Conservation (phyloP, 2,329 filamentous ascomycete species). For the Talaromyces sp. region DNA sequence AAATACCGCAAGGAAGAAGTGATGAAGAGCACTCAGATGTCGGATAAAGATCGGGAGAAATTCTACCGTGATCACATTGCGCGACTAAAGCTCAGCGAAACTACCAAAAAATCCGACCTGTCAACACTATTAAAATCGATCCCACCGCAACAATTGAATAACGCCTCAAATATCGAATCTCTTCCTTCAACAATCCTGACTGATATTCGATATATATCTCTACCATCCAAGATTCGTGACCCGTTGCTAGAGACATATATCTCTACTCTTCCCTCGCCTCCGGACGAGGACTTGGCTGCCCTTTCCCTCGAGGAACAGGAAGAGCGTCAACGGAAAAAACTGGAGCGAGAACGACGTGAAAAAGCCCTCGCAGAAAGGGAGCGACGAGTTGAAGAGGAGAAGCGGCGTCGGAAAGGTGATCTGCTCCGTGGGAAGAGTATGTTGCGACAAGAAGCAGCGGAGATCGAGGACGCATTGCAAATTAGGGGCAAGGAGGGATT, state of each 20-base stretch:
- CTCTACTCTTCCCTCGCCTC: slow-evolving; percentile 35
- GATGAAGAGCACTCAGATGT: slow-evolving; percentile 53
- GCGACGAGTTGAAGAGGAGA: slow-evolving; percentile 39
- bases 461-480: slow-evolving; percentile 41
- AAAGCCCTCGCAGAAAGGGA: slow-evolving; percentile 40
- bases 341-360: slow-evolving; percentile 41
- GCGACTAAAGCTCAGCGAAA: slow-evolving; percentile 42
- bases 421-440: slow-evolving; percentile 37
- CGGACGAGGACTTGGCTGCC: slow-evolving; percentile 23
- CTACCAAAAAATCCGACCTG: slow-evolving; percentile 42
- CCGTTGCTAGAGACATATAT: slow-evolving; percentile 41
- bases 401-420: slow-evolving; percentile 34
- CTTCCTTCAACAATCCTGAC: slow-evolving; percentile 39
- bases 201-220: slow-evolving; percentile 41
- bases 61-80: slow-evolving; percentile 44
- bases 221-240: slow-evolving; percentile 33
- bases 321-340: slow-evolving; percentile 29
- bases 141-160: slow-evolving; percentile 35
- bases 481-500: slow-evolving; percentile 36
- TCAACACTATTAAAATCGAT: slow-evolving; percentile 40
- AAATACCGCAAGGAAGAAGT: slow-evolving; percentile 78
- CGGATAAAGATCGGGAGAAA: slow-evolving; percentile 46
- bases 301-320: slow-evolving; percentile 35
- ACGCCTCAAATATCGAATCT: slow-evolving; percentile 32
- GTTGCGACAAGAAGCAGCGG: slow-evolving; percentile 38